Percentiles rank a stretch among this genome's conserved stretches.
phyloP scores from a whole-genome alignment of 208 protist species.

The Acanthamoeba royreba region DNA sequence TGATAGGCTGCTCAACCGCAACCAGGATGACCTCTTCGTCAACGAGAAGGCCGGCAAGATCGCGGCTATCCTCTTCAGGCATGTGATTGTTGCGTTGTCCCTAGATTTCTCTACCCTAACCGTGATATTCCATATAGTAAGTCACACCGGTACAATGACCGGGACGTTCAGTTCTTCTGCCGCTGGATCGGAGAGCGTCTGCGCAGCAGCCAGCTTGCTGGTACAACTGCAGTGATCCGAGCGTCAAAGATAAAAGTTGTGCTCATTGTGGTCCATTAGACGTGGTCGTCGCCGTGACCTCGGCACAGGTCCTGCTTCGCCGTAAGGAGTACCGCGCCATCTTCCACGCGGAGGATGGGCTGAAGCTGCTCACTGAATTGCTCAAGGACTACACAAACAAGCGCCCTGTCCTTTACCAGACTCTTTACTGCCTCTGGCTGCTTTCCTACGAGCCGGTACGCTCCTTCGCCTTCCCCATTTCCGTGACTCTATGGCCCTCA shows the following conservation, averaged over 20 bases:
- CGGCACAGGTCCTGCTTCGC: slow-evolving; percentile 2
- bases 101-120: not conserved
- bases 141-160: not conserved
- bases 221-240: not conserved
- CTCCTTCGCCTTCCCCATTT: not conserved
- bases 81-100: not conserved
- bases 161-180: slow-evolving; percentile 22
- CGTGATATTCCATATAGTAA: not conserved
- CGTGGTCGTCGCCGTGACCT: not conserved
- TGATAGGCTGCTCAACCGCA: not conserved
- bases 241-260: not conserved
- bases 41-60: not conserved
- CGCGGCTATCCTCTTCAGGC: not conserved
- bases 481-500: not conserved
- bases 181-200: not conserved
- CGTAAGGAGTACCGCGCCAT: not conserved
- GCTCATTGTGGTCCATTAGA: not conserved
- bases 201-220: not conserved
- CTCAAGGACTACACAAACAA: slow-evolving; percentile 22
- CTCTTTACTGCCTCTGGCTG: slow-evolving; percentile 31
- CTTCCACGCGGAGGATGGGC: not conserved
- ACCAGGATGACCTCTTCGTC: not conserved
- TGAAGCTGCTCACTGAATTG: not conserved
- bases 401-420: slow-evolving; percentile 13
- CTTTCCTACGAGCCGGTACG: not conserved